These are phyloP conservation scores for Eustoma russellianum DNA, from an alignment of 257 asterid species.

Conservation along the genomic window DNA sequence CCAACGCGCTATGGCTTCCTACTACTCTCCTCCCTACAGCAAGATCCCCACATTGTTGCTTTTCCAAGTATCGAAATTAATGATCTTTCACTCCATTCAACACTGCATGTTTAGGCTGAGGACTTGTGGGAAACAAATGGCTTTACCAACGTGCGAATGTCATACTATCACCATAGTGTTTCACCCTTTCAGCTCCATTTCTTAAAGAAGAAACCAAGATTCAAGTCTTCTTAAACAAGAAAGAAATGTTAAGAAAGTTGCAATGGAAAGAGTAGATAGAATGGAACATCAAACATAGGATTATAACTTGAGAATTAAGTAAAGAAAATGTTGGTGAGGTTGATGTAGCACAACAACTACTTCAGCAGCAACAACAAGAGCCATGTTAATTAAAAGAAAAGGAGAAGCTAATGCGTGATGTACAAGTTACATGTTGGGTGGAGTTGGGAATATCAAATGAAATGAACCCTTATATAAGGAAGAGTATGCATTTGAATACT, in stretches of 20 bases:
- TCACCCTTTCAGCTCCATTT: neutral
- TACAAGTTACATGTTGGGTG: conserved; percentile 3
- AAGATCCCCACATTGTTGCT: conserved; percentile 30
- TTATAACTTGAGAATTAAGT: conserved; percentile 44
- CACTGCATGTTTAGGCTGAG: conserved; percentile 21
- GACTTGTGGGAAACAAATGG: conserved; percentile 30
- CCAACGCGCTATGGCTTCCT: conserved; percentile 37
- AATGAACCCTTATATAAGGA: too few species aligned
- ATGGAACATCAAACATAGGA: conserved; percentile 30
- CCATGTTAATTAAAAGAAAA: neutral
- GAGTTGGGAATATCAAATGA: too few species aligned
- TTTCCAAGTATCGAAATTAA: conserved; percentile 29
- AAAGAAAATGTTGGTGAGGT: conserved; percentile 29
- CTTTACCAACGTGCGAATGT: conserved; percentile 13
- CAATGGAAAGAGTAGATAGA: conserved; percentile 19
- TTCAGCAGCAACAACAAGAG: conserved; percentile 1
- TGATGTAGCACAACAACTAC: conserved; percentile 14
- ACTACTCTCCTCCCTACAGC: conserved; percentile 43
- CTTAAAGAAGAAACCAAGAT: neutral
- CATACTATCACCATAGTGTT: neutral
- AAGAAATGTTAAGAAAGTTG: conserved; percentile 7
- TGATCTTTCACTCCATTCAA: conserved; percentile 30
- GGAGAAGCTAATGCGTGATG: conserved; percentile 5
- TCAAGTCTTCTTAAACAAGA: conserved; percentile 4
- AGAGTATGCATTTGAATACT: too few species aligned